Conservation (phyloP, 2,329 filamentous ascomycete species). For the Fusarium phyllophilum region DNA sequence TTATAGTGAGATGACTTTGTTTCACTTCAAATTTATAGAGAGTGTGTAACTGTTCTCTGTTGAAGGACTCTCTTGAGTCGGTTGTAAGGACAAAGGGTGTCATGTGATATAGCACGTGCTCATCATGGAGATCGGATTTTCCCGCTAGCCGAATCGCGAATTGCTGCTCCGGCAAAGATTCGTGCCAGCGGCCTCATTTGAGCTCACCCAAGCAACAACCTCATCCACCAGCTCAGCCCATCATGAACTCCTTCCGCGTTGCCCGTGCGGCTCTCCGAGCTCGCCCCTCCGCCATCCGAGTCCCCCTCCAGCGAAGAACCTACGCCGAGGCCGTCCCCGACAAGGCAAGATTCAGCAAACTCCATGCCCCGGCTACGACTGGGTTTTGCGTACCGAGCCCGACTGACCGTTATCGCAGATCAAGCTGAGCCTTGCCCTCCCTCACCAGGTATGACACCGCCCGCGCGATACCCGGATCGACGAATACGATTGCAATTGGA, state of each 20-base stretch:
- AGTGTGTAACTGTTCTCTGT: not conserved
- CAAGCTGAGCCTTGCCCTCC: conserved; percentile 96
- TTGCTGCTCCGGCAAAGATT: conserved; percentile 58
- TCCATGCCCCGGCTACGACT: conserved; percentile 29
- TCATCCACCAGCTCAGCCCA: conserved; percentile 63
- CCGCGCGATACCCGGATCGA: conserved; percentile 30
- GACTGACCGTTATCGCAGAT: conserved; percentile 65
- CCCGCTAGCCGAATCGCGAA: conserved; percentile 54
- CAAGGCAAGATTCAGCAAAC: conserved; percentile 66
- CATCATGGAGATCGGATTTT: conserved; percentile 50
- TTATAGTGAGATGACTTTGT: no score
- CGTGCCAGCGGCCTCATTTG: conserved; percentile 56
- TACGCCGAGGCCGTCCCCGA: conserved; percentile 90
- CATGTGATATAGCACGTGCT: conserved; percentile 50
- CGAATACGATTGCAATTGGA: conserved; percentile 45
- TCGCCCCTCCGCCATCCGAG: conserved; percentile 79
- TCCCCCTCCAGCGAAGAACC: conserved; percentile 83
- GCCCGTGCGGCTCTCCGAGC: conserved; percentile 89
- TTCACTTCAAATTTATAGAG: not conserved
- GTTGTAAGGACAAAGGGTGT: not conserved
- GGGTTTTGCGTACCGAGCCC: conserved; percentile 34
- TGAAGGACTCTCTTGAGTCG: not conserved
- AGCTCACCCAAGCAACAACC: conserved; percentile 57
- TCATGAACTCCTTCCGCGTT: conserved; percentile 95
- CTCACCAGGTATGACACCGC: conserved; percentile 86